Base-by-base conservation (phyloP, 2,329 filamentous ascomycete genomes). In the Juglanconis juglandina region DNA sequence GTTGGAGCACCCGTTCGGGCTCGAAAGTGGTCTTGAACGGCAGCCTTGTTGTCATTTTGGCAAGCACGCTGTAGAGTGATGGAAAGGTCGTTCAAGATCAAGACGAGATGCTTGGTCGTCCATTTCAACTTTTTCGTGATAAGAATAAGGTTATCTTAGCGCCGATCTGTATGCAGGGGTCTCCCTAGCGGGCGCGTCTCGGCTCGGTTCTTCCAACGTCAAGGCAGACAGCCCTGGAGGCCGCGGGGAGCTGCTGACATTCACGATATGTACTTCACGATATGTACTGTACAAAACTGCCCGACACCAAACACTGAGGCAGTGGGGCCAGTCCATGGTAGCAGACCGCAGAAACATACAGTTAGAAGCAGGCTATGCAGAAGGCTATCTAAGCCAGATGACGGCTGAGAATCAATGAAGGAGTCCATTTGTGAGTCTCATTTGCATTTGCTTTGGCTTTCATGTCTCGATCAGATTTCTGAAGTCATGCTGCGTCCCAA, bases 1-100 rank as follows among this genome's bases (percentile, higher is more conserved):
- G 95, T 68, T 92, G 90, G 59, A 99, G 90, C 52, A 92, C 90
- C 69, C 89, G 87, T 66, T 84, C 84, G 61, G 89, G 85, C 70
- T 96, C 91, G 74, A 97, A 99, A 3, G 94, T 96, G 60, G 92
- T 97, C 80, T 92, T 96, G 68, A 85, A 79, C 17, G 84, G 79
- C 62, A 85, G 77, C 73, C 85, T 86, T 63, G 77, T 83, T 58
- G 86, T 83, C 86, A 89, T 86, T 59, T 63, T 75, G 66, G 55
- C 56, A 51, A 58, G 49, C 53, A n/a, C 56, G 41, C 53, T 42
- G 46, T 4, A 11, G 60, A 55, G 47, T 42, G 53, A 30, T 17
- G 42, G 33, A 32, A 47, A n/a, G 32, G 14, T 14, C 5, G 4
- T 42, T 42, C 37, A 53, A 42, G 44, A 30, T 17, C 14, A 33